A percentile compares a stretch with the other conserved stretches of the same genome.
Evolutionary conservation across 1,284 basidiomycete species (phyloP).

Genomic region (Melampsora larici-populina): DNA sequence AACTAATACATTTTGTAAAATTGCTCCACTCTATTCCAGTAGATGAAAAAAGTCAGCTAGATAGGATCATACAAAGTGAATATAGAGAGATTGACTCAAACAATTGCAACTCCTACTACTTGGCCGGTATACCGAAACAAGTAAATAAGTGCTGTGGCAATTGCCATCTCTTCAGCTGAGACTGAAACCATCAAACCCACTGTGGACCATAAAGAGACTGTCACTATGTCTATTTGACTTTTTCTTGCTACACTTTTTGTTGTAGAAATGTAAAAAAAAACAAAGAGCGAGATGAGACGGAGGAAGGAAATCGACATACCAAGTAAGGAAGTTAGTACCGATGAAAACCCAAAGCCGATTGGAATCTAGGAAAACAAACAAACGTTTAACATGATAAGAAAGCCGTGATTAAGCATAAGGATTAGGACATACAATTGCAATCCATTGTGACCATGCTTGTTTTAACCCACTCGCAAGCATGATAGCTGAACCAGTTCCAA

Average conservation of each 20-base stretch:
- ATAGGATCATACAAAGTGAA: neutral
- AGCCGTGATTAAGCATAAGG: too few relatives aligned
- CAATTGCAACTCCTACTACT: slow-evolving; percentile 51
- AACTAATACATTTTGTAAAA: slow-evolving; percentile 25
- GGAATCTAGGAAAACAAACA: slow-evolving; percentile 23
- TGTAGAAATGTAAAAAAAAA: neutral
- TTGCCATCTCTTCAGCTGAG: slow-evolving; percentile 48
- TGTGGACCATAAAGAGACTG: neutral
- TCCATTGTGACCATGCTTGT: slow-evolving; percentile 12
- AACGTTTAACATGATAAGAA: neutral
- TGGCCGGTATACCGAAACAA: slow-evolving; percentile 53
- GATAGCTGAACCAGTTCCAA: slow-evolving; percentile 16
- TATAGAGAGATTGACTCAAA: neutral
- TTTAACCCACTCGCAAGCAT: slow-evolving; percentile 15
- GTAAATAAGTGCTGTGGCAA: slow-evolving; percentile 53
- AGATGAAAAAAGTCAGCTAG: too few relatives aligned
- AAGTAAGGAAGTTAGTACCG: slow-evolving; percentile 12
- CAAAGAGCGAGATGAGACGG: neutral
- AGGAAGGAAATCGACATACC: neutral
- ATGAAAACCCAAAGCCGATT: slow-evolving; percentile 19
- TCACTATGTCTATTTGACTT: neutral
- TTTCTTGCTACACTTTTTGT: neutral
- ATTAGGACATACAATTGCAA: slow-evolving; percentile 14
- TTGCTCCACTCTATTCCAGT: slow-evolving; percentile 15
- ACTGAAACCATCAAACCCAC: slow-evolving; percentile 51